Evolutionary conservation across 2,329 filamentous ascomycete genomes (phyloP).

Genomic region (Trichophyton mentagrophytes): DNA sequence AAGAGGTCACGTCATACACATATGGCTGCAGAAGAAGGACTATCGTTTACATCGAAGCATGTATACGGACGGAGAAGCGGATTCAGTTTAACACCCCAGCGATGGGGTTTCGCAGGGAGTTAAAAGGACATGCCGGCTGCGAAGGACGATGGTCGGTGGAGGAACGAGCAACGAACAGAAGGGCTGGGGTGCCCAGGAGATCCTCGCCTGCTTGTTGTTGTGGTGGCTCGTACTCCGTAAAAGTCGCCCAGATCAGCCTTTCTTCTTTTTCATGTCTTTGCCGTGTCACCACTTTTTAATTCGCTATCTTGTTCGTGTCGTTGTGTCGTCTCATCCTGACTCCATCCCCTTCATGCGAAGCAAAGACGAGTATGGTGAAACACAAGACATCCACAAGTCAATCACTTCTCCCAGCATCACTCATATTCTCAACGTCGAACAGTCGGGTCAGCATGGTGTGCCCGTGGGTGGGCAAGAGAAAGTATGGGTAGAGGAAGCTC

Average conservation of each 20-base stretch:
- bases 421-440: too few relatives aligned
- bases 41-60: not conserved
- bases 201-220: not conserved
- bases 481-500: not conserved
- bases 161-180: not conserved
- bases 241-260: slow-evolving; percentile 1
- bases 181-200: not conserved
- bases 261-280: not conserved
- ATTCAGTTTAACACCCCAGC: not conserved
- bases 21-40: not conserved
- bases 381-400: not conserved
- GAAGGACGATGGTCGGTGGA: not conserved
- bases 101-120: slow-evolving; percentile 2
- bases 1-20: not conserved
- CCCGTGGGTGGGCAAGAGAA: not conserved
- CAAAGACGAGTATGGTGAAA: not conserved
- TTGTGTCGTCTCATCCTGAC: slow-evolving; percentile 1
- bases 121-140: not conserved
- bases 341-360: slow-evolving; percentile 3
- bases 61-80: slow-evolving; percentile 1
- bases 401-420: not conserved
- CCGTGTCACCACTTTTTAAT: slow-evolving; percentile 1
- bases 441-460: too few relatives aligned
- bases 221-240: not conserved
- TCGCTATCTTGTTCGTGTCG: not conserved